Conservation (phyloP, 164 flowering plant genomes). For the Magnolia officinalis region DNA sequence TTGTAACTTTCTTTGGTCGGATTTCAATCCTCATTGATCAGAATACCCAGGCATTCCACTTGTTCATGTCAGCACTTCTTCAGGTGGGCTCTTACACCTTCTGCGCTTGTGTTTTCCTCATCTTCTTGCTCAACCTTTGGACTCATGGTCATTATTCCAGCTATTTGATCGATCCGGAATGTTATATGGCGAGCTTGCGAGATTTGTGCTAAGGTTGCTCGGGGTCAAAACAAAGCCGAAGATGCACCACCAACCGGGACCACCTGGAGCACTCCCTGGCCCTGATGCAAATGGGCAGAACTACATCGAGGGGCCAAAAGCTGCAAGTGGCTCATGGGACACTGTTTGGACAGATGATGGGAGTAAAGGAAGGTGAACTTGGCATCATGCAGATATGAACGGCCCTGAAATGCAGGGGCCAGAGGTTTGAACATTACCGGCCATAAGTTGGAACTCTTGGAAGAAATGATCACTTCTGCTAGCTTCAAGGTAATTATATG, state of each 20-base stretch:
- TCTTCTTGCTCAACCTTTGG: not conserved
- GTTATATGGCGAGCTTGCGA: constrained; percentile 88
- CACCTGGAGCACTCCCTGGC: constrained; percentile 48
- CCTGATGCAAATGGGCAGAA: constrained; percentile 42
- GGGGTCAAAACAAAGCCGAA: constrained; percentile 71
- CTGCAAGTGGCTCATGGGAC: constrained; percentile 67
- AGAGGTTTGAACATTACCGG: not conserved
- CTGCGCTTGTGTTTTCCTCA: not conserved
- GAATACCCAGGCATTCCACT: constrained; percentile 89
- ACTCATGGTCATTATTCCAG: constrained; percentile 34
- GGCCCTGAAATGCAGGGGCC: not conserved
- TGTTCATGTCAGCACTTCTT: constrained; percentile 93
- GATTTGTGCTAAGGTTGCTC: constrained; percentile 79
- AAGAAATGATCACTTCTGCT: not conserved
- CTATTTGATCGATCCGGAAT: constrained; percentile 84
- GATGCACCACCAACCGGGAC: constrained; percentile 47
- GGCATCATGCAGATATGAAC: not conserved
- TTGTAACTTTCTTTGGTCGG: constrained; percentile 81
- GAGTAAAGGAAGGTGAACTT: not conserved
- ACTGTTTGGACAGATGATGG: constrained; percentile 53
- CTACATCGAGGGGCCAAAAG: constrained; percentile 53
- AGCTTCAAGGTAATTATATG: not conserved
- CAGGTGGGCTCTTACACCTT: constrained; percentile 44
- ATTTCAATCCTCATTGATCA: constrained; percentile 80
- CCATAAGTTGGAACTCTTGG: not conserved